These are phyloP conservation scores for Phytopythium oedochilum DNA, from an alignment of 352 stramenopile species.

Conservation along the genomic window DNA sequence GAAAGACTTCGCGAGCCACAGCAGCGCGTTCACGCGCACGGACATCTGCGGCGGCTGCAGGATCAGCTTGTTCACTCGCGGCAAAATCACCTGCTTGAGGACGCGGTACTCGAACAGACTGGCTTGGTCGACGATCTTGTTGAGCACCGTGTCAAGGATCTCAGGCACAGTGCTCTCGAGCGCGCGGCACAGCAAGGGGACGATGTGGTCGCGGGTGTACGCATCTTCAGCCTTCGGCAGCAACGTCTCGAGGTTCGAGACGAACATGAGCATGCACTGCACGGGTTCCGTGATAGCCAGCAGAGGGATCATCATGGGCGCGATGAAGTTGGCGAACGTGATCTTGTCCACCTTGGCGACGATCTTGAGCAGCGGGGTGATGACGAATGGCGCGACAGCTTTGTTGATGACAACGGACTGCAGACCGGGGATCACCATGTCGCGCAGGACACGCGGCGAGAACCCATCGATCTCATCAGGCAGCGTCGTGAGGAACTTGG, in stretches of 20 bases:
- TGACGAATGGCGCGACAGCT: slow-evolving; percentile 80
- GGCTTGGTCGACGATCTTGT: slow-evolving; percentile 85
- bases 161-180: slow-evolving; percentile 81
- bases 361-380: slow-evolving; percentile 86
- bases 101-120: slow-evolving; percentile 88
- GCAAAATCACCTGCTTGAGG: slow-evolving; percentile 83
- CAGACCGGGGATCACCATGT: slow-evolving; percentile 81
- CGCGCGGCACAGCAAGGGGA: slow-evolving; percentile 81
- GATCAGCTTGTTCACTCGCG: slow-evolving; percentile 86
- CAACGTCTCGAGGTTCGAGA: slow-evolving; percentile 76
- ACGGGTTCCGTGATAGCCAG: slow-evolving; percentile 82
- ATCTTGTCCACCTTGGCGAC: slow-evolving; percentile 84
- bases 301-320: slow-evolving; percentile 77
- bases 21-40: slow-evolving; percentile 79
- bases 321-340: slow-evolving; percentile 73
- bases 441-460: slow-evolving; percentile 67
- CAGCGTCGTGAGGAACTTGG: slow-evolving; percentile 74
- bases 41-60: slow-evolving; percentile 74
- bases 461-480: slow-evolving; percentile 74
- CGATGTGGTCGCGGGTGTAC: slow-evolving; percentile 89
- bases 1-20: slow-evolving; percentile 86
- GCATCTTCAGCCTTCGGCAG: slow-evolving; percentile 81
- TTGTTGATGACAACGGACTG: slow-evolving; percentile 85
- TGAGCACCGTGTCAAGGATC: slow-evolving; percentile 84
- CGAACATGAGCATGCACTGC: slow-evolving; percentile 90